These are phyloP conservation scores for Globisporangium spinosum DNA, from an alignment of 352 stramenopile species.

Conservation along the genomic window DNA sequence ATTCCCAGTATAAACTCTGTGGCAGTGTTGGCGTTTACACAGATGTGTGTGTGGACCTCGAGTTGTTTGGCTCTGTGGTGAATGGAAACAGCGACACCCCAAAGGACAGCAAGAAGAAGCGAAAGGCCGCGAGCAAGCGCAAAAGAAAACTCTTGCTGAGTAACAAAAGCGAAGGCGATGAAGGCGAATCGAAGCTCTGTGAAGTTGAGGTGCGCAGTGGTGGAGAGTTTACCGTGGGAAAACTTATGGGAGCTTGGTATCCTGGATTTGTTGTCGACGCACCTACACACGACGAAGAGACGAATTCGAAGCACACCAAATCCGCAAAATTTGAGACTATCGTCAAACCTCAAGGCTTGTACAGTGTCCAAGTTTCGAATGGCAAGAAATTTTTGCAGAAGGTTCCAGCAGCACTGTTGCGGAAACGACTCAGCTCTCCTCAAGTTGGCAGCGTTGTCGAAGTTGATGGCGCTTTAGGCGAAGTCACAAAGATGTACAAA, in stretches of 20 bases:
- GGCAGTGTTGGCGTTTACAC: conserved; percentile 47
- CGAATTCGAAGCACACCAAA: background rate
- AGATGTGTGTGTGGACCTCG: conserved; percentile 38
- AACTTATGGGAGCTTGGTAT: conserved; percentile 58
- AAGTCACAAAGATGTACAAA: conserved; percentile 50
- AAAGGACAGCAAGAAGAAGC: conserved; percentile 47
- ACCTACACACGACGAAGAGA: background rate
- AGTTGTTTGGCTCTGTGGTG: conserved; percentile 41
- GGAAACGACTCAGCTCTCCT: conserved; percentile 29
- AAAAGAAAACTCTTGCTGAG: conserved; percentile 36
- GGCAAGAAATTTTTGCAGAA: conserved; percentile 40
- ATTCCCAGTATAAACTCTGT: conserved; percentile 69
- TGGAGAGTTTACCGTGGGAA: conserved; percentile 27
- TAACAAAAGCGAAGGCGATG: conserved; percentile 21
- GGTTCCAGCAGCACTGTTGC: conserved; percentile 40
- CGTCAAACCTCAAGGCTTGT: conserved; percentile 16
- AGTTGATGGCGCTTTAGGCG: conserved; percentile 54
- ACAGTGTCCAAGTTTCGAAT: conserved; percentile 44
- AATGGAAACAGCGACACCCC: conserved; percentile 3
- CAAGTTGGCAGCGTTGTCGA: conserved; percentile 74
- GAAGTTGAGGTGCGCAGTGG: conserved; percentile 59
- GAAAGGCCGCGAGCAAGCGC: conserved; percentile 55
- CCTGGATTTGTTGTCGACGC: conserved; percentile 33
- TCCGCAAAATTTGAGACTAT: conserved; percentile 16
- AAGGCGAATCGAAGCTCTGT: conserved; percentile 19